These are phyloP conservation scores for Scleromitrula shiraiana DNA, from an alignment of 2,329 filamentous ascomycete genomes.

Conservation along the genomic window DNA sequence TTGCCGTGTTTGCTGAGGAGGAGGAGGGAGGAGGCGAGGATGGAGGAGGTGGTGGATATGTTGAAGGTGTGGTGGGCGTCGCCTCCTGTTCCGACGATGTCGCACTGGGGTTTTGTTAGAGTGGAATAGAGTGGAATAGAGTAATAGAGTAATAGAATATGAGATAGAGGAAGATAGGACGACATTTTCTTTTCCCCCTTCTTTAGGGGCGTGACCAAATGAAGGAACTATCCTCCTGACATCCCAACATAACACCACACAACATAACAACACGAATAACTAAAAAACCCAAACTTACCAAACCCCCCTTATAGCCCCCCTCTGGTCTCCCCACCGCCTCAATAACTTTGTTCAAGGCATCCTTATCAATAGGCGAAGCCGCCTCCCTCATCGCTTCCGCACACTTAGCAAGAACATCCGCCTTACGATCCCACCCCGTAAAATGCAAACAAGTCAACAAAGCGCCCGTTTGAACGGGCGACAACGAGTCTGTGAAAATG, in stretches of 20 bases:
- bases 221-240: too few species aligned
- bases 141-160: too few species aligned
- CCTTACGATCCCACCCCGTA: constrained; percentile 72
- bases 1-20: constrained; percentile 94
- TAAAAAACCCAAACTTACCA: too few species aligned
- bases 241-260: too few species aligned
- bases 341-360: constrained; percentile 53
- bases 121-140: too few species aligned
- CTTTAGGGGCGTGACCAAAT: too few species aligned
- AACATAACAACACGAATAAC: too few species aligned
- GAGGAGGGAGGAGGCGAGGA: constrained; percentile 78
- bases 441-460: constrained; percentile 89
- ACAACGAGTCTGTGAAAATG: constrained; percentile 85
- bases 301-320: constrained; percentile 70
- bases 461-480: constrained; percentile 79
- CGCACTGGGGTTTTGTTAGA: constrained; percentile 56
- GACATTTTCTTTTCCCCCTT: too few species aligned
- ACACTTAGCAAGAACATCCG: constrained; percentile 80
- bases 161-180: too few species aligned
- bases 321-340: constrained; percentile 52
- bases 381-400: constrained; percentile 77
- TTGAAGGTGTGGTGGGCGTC: constrained; percentile 98
- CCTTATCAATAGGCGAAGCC: constrained; percentile 61
- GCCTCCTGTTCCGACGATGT: constrained; percentile 95
- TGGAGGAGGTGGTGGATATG: constrained; percentile 90